phyloP scores from a whole-genome alignment of 768 basidiomycete species.

The Amanita pallidorosea region DNA sequence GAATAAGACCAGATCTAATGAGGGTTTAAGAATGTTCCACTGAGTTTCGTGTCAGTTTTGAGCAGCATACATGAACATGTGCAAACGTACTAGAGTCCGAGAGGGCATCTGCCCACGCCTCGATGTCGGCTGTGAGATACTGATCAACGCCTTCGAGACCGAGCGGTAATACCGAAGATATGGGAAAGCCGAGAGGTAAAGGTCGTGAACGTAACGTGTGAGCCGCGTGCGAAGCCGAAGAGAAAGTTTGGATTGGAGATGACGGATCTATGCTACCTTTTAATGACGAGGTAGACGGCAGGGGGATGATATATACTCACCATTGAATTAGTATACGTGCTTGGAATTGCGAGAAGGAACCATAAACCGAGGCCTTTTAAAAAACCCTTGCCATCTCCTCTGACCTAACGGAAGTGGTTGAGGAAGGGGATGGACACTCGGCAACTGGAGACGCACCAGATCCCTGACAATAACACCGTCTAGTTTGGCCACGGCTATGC shows the following conservation, averaged over 20 bases:
- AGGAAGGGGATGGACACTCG: not conserved
- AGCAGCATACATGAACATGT: not conserved
- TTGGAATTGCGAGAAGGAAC: constrained; percentile 87
- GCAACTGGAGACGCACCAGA: constrained; percentile 35
- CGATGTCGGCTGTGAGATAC: constrained; percentile 88
- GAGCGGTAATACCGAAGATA: constrained; percentile 61
- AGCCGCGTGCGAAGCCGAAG: constrained; percentile 76
- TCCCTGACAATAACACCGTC: constrained; percentile 88
- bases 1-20: constrained; percentile 84
- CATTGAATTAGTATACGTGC: constrained; percentile 95
- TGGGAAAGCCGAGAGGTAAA: constrained; percentile 74
- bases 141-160: constrained; percentile 75
- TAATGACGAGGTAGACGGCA: not conserved
- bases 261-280: constrained; percentile 52
- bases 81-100: constrained; percentile 77
- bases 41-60: not conserved
- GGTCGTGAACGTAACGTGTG: constrained; percentile 84
- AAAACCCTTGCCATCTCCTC: constrained; percentile 79
- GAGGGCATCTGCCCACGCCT: constrained; percentile 79
- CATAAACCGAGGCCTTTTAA: constrained; percentile 72
- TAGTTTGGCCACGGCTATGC: constrained; percentile 76
- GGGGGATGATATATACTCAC: constrained; percentile 23
- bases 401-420: constrained; percentile 33
- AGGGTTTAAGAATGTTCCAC: constrained; percentile 88
- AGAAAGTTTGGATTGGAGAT: constrained; percentile 80